Evolutionary conservation across 2,329 filamentous ascomycete species (phyloP).

Genomic region (Myriosclerotinia scirpicola): DNA sequence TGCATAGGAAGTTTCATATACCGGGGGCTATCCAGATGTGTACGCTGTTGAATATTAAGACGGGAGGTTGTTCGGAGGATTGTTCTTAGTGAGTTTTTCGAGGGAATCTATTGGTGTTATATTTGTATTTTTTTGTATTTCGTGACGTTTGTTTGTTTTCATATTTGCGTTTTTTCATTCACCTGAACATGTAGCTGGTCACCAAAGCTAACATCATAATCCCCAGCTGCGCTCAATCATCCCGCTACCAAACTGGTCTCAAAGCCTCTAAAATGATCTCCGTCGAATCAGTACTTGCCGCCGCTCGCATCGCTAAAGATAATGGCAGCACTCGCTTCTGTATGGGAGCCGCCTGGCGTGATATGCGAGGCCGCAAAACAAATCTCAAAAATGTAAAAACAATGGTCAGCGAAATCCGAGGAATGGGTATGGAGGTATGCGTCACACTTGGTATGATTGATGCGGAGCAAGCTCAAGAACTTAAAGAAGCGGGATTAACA

Average conservation of each 20-base stretch:
- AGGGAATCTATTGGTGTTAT: no score
- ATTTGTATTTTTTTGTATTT: no score
- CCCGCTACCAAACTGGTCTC: slow-evolving; percentile 73
- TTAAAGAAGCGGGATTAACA: slow-evolving; percentile 80
- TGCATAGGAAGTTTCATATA: slow-evolving; percentile 84
- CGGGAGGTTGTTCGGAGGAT: slow-evolving; percentile 87
- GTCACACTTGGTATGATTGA: slow-evolving; percentile 96
- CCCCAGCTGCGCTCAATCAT: slow-evolving; percentile 72
- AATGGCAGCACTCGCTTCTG: slow-evolving; percentile 91
- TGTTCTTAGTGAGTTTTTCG: slow-evolving; percentile 63
- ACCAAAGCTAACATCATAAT: not conserved
- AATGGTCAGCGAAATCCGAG: slow-evolving; percentile 81
- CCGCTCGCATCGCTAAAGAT: slow-evolving; percentile 72
- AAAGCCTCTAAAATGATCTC: slow-evolving; percentile 76
- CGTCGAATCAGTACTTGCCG: slow-evolving; percentile 77
- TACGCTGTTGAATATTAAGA: slow-evolving; percentile 96
- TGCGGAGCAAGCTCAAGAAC: slow-evolving; percentile 72
- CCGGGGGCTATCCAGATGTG: slow-evolving; percentile 85
- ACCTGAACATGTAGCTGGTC: no score
- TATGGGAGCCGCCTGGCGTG: slow-evolving; percentile 92
- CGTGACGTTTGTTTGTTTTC: not conserved
- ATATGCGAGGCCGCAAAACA: slow-evolving; percentile 89
- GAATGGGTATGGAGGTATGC: slow-evolving; percentile 84
- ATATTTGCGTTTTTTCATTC: not conserved
- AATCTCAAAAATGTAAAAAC: slow-evolving; percentile 78